Percentiles rank a stretch among this genome's conserved stretches.
Evolutionary conservation across 2,329 filamentous ascomycete genomes (phyloP).

Genomic region (Fusarium sulawesiense): DNA sequence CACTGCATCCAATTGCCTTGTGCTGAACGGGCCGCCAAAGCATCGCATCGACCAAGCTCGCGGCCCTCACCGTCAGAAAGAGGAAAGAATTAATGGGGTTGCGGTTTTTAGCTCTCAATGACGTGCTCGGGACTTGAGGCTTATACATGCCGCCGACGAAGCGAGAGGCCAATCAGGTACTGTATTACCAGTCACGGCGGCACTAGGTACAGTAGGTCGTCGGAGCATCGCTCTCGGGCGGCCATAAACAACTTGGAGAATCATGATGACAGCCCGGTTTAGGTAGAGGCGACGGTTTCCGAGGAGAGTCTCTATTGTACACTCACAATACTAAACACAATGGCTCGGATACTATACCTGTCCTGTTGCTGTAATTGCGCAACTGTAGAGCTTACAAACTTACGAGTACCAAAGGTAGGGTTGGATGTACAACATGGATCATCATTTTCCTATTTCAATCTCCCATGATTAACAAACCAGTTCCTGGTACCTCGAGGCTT

Average conservation of each 20-base stretch:
- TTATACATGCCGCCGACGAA: slow-evolving; percentile 47
- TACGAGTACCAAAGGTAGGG: neutral
- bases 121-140: slow-evolving; percentile 51
- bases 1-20: slow-evolving; percentile 27
- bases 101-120: slow-evolving; percentile 47
- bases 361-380: neutral
- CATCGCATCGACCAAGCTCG: slow-evolving; percentile 21
- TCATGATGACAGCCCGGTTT: slow-evolving; percentile 25
- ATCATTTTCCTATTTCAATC: slow-evolving; percentile 18
- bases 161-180: slow-evolving; percentile 43
- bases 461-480: slow-evolving; percentile 5
- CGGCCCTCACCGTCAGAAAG: slow-evolving; percentile 35
- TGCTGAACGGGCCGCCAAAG: slow-evolving; percentile 12
- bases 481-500: slow-evolving; percentile 20
- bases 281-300: slow-evolving; percentile 9
- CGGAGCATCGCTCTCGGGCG: slow-evolving; percentile 46
- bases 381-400: neutral
- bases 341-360: neutral
- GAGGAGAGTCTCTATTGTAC: neutral
- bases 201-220: slow-evolving; percentile 32
- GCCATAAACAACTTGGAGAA: slow-evolving; percentile 14
- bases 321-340: neutral
- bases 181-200: slow-evolving; percentile 17
- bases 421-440: slow-evolving; percentile 9
- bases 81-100: slow-evolving; percentile 44